Conservation (phyloP, 2,329 filamentous ascomycete species). For the Cladosporium phlei region DNA sequence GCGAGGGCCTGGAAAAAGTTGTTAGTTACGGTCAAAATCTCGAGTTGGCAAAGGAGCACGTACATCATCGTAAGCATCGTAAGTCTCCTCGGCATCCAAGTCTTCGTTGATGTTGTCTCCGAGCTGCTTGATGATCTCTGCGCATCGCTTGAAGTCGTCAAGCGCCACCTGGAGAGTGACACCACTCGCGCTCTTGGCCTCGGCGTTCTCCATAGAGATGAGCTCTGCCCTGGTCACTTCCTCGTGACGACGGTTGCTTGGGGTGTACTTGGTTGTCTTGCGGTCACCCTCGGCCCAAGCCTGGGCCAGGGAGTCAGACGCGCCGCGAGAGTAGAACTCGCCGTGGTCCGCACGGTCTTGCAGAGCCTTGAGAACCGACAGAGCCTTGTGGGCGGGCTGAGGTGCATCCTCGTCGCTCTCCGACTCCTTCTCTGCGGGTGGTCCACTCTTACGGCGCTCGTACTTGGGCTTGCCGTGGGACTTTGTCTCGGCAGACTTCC, state of each 20-base stretch:
- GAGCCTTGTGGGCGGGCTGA: not conserved
- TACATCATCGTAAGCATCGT: slow-evolving; percentile 6
- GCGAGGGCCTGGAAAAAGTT: not conserved
- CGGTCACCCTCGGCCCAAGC: slow-evolving; percentile 3
- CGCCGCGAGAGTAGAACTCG: slow-evolving; percentile 3
- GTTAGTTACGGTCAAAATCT: not conserved
- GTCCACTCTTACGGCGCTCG: too few species aligned
- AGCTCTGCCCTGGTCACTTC: slow-evolving; percentile 3
- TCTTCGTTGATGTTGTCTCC: slow-evolving; percentile 1
- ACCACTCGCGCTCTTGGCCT: slow-evolving; percentile 1
- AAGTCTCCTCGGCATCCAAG: not conserved
- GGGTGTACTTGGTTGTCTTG: slow-evolving; percentile 1
- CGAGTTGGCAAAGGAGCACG: not conserved
- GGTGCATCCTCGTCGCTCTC: too few species aligned
- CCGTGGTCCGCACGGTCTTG: slow-evolving; percentile 2
- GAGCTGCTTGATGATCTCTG: slow-evolving; percentile 4
- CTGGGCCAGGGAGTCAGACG: not conserved
- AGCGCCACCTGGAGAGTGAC: not conserved
- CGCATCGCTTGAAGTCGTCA: slow-evolving; percentile 7
- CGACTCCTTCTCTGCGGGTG: too few species aligned
- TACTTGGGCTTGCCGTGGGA: too few species aligned
- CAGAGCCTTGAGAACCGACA: slow-evolving; percentile 1
- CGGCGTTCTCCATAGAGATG: slow-evolving; percentile 8
- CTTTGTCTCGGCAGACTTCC: not conserved
- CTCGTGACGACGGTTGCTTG: slow-evolving; percentile 2